Conservation (phyloP, 129 eudicot species). For the Tagetes erecta region DNA sequence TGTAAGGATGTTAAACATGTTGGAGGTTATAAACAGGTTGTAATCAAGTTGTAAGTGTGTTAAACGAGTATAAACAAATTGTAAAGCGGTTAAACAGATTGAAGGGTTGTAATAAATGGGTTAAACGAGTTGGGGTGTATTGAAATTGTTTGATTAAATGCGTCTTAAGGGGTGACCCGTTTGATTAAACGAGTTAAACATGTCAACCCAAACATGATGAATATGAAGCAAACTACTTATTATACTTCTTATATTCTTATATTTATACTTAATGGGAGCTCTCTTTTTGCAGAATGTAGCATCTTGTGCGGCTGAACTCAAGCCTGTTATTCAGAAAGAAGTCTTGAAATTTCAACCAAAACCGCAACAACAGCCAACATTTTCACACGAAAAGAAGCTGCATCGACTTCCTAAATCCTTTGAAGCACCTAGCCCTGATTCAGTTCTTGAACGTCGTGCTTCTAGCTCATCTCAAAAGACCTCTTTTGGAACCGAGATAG, state of each 20-base stretch:
- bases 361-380: conserved; percentile 2
- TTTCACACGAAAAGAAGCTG: conserved; percentile 7
- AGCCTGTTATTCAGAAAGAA: conserved; percentile 7
- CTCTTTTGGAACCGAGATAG: conserved; percentile 26
- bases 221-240: not conserved
- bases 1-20: not conserved
- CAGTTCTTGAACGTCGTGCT: conserved; percentile 65
- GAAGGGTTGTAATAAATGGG: not conserved
- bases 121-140: not conserved
- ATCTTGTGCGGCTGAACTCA: conserved; percentile 20
- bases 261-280: not conserved
- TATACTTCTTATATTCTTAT: not conserved
- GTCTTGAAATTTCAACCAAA: conserved; percentile 21
- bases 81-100: not conserved
- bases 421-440: conserved; percentile 67
- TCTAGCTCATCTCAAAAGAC: conserved; percentile 48
- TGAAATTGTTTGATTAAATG: not conserved
- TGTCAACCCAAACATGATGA: not conserved
- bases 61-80: not conserved
- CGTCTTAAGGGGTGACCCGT: not conserved
- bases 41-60: not conserved
- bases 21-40: not conserved
- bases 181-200: not conserved
- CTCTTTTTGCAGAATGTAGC: conserved; percentile 16
- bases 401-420: conserved; percentile 31